Conservation (phyloP, 345 rosid species). For the Citrus inodora region DNA sequence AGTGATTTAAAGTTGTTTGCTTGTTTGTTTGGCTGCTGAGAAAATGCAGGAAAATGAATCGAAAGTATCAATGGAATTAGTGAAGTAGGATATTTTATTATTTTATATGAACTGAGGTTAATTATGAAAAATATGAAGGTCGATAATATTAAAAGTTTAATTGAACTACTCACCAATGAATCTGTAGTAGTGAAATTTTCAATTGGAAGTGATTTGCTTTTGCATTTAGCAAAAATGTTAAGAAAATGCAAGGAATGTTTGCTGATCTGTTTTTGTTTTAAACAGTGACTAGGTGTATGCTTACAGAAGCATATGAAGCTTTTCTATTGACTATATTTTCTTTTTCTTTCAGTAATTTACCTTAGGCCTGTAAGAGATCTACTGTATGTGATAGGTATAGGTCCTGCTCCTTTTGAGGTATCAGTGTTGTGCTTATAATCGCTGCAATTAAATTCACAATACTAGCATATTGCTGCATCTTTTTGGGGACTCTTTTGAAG, state of each 20-base stretch:
- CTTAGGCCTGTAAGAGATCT: neutral
- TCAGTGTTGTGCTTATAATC: neutral
- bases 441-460: neutral
- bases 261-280: neutral
- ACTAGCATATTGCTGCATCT: neutral
- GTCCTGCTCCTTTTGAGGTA: neutral
- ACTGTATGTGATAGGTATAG: neutral
- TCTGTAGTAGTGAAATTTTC: neutral
- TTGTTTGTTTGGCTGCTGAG: constrained; percentile 14
- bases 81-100: neutral
- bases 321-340: neutral
- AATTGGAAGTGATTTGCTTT: neutral
- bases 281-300: neutral
- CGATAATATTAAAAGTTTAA: neutral
- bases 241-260: neutral
- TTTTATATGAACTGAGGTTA: neutral
- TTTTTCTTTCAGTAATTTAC: neutral
- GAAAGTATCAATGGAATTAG: neutral
- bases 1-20: constrained; percentile 1
- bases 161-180: neutral
- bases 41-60: neutral
- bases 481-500: neutral
- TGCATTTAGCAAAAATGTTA: neutral
- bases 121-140: neutral
- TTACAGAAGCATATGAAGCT: neutral